phyloP scores from a whole-genome alignment of 306 rosid genomes.

The Cucurbita moschata region DNA sequence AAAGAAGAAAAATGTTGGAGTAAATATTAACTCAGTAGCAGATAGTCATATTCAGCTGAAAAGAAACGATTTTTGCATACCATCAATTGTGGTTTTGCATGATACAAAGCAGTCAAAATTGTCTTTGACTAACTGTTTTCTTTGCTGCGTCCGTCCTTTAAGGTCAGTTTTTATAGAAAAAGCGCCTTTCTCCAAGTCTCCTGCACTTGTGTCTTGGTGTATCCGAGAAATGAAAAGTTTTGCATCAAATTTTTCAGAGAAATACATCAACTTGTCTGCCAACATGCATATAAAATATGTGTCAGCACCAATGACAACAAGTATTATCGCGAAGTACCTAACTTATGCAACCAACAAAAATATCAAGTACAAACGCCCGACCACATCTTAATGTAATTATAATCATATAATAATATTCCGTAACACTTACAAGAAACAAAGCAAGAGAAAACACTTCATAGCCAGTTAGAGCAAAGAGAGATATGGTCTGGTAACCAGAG shows the following conservation, averaged over 20 bases:
- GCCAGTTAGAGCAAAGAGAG: not conserved
- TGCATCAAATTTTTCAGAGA: conserved; percentile 85
- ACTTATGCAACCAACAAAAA: not conserved
- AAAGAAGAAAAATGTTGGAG: no score
- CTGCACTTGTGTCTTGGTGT: conserved; percentile 64
- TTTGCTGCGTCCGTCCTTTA: conserved; percentile 79
- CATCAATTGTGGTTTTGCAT: conserved; percentile 96
- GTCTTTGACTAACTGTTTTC: conserved; percentile 92
- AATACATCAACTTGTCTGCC: conserved; percentile 80
- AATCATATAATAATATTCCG: not conserved
- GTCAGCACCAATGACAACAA: conserved; percentile 13
- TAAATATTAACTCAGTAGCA: not conserved
- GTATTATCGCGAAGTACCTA: conserved; percentile 1
- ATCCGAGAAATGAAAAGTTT: conserved; percentile 78
- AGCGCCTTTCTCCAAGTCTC: conserved; percentile 86
- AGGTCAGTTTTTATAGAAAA: conserved; percentile 77
- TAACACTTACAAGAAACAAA: not conserved
- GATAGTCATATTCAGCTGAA: conserved; percentile 9
- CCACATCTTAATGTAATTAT: not conserved
- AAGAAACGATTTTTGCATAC: conserved; percentile 30
- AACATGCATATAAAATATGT: conserved; percentile 19
- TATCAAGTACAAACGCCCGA: not conserved
- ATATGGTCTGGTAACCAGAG: not conserved
- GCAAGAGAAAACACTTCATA: not conserved
- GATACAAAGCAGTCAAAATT: conserved; percentile 98